Base-by-base conservation (phyloP, 306 rosid genomes). In the Lathyrus sativus region DNA sequence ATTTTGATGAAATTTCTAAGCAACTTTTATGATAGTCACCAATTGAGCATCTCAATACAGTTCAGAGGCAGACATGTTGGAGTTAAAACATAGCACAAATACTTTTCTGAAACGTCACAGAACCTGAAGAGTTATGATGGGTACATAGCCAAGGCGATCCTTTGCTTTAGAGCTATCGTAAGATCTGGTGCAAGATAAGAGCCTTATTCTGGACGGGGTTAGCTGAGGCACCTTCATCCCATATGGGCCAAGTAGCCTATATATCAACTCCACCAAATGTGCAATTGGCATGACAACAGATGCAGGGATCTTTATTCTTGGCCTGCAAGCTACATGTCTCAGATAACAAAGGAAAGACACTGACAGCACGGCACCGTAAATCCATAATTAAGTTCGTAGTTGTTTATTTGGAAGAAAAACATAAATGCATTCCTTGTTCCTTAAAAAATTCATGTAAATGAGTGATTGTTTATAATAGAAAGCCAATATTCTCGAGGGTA, bases 201-300 rank as follows among this genome's bases (percentile, higher is more conserved):
- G 90, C 78, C 96, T 87, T 78, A 93, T 66, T 81, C 99, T 91
- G 70, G 99, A 90, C 75, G 99, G 99, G 17, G 87, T 95, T 82
- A 95, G 79, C 85, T 95, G 99, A 5, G 99, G 99, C 68, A 95
- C 95, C 66, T 84, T 82, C 99, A 95, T 95, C 38, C 99, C 99
- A 78, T 88, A 95, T 62, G 96, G 96, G 45, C 96, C 95, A 18
- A 95, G 83, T 72, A 95, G 87, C 87, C 59, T 88, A 77, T 84
- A 90, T 65, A 68, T 77, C 84, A 76, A 84, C 75, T 95, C 95
- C 71, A 95, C 95, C 65, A 88, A 54, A 82, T 82, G 96, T 69
- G 96, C 97, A 80, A 95, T 81, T 42, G 97, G 99, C 96, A 90
- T 87, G 83, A 88, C 55, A 38, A 83, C 80, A 79, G 49, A 71